Conservation (phyloP, 140 eudicot genomes). For the Erigeron philadelphicus region DNA sequence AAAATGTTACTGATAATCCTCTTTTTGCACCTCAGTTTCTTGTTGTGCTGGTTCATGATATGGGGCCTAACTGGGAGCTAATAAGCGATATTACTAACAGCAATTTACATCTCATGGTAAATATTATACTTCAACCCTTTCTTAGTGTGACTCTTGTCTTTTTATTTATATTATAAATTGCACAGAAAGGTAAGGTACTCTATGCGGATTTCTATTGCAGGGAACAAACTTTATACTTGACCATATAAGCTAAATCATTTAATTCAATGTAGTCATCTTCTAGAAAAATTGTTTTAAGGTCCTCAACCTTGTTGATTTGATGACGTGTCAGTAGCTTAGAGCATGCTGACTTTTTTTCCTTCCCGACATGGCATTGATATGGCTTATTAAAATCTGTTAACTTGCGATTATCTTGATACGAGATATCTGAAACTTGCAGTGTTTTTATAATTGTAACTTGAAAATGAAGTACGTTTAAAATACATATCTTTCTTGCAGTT, state of each 20-base stretch:
- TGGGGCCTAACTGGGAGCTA: conserved; percentile 98
- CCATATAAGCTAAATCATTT: not conserved
- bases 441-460: not conserved
- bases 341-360: not conserved
- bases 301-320: not conserved
- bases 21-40: conserved; percentile 50
- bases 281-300: not conserved
- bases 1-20: conserved; percentile 15
- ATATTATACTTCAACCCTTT: not conserved
- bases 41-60: conserved; percentile 87
- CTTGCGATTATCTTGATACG: not conserved
- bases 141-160: conserved; percentile 3
- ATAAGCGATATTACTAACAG: conserved; percentile 81
- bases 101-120: conserved; percentile 70
- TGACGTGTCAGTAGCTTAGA: not conserved
- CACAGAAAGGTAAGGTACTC: not conserved
- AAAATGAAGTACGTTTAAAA: not conserved
- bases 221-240: not conserved
- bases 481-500: not conserved
- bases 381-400: not conserved
- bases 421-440: not conserved
- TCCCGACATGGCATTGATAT: not conserved
- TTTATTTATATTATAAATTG: not conserved
- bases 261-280: not conserved
- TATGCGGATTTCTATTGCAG: not conserved